A percentile compares a stretch with the other conserved stretches of the same genome.
Evolutionary conservation across 2,329 filamentous ascomycete genomes (phyloP).

Genomic region (Penicillium sp.): DNA sequence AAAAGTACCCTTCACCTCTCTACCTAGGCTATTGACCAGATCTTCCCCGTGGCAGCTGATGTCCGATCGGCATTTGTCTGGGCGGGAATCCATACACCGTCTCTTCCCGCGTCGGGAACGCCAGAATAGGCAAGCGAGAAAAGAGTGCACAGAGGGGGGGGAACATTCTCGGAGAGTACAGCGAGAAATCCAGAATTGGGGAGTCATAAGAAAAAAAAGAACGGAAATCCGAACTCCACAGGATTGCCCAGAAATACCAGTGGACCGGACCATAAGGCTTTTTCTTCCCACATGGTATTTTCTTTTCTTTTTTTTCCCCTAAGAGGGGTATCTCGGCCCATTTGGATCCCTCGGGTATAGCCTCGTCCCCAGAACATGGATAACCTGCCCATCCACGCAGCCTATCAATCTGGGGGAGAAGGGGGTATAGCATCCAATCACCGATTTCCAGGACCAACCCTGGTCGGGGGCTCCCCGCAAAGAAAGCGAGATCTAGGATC

Average conservation of each 20-base stretch:
- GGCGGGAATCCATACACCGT: conserved; percentile 17
- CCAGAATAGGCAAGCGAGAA: conserved; percentile 21
- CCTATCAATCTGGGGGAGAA: conserved; percentile 7
- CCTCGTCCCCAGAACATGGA: conserved; percentile 4
- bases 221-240: neutral
- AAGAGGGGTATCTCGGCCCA: too few species aligned
- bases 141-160: neutral
- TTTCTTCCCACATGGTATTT: neutral
- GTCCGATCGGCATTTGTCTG: conserved; percentile 24
- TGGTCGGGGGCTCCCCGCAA: conserved; percentile 10
- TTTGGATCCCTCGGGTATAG: conserved; percentile 11
- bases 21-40: neutral
- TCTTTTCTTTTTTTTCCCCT: too few species aligned
- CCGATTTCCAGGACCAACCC: neutral
- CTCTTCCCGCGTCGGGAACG: conserved; percentile 22
- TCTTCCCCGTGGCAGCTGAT: conserved; percentile 11
- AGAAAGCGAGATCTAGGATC: conserved; percentile 12
- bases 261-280: conserved; percentile 9
- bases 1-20: neutral
- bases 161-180: conserved; percentile 6
- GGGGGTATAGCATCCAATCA: conserved; percentile 1
- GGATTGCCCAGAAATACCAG: neutral
- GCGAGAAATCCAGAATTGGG: neutral
- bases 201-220: neutral
- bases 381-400: conserved; percentile 3